Evolutionary conservation across 345 rosid genomes (phyloP).

Genomic region (Psidium guajava): DNA sequence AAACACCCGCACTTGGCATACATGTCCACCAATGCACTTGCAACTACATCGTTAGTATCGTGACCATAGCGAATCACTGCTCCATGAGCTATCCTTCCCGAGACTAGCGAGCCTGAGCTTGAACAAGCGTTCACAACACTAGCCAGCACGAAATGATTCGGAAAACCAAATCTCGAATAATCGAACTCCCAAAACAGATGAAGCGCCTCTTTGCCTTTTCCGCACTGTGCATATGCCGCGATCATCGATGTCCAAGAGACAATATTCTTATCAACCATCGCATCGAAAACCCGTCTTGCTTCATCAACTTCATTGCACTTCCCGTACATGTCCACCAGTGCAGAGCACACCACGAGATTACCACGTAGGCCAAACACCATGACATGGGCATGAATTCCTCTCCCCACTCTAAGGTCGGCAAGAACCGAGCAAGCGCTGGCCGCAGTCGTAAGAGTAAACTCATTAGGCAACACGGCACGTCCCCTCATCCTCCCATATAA

Average conservation of each 20-base stretch:
- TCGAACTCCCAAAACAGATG: conserved; percentile 41
- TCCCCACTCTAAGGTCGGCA: conserved; percentile 34
- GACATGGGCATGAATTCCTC: conserved; percentile 42
- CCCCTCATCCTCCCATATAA: conserved; percentile 28
- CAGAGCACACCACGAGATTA: conserved; percentile 54
- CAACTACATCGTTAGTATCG: conserved; percentile 42
- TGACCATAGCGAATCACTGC: conserved; percentile 35
- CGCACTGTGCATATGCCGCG: conserved; percentile 59
- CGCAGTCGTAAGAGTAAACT: conserved; percentile 47
- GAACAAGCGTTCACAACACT: conserved; percentile 67
- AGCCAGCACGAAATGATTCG: conserved; percentile 60
- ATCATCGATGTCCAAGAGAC: conserved; percentile 82
- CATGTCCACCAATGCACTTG: conserved; percentile 70
- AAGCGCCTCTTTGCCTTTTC: conserved; percentile 56
- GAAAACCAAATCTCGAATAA: conserved; percentile 3
- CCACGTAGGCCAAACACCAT: conserved; percentile 30
- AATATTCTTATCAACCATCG: conserved; percentile 44
- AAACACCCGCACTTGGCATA: conserved; percentile 66
- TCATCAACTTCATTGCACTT: conserved; percentile 63
- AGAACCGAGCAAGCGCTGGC: conserved; percentile 51
- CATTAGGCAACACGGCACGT: conserved; percentile 36
- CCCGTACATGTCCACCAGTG: conserved; percentile 86
- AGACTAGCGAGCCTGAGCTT: conserved; percentile 46
- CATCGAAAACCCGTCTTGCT: conserved; percentile 57
- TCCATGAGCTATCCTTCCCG: conserved; percentile 58